Conservation (phyloP, 1,284 basidiomycete species). For the Sphaerobolus stellatus region DNA sequence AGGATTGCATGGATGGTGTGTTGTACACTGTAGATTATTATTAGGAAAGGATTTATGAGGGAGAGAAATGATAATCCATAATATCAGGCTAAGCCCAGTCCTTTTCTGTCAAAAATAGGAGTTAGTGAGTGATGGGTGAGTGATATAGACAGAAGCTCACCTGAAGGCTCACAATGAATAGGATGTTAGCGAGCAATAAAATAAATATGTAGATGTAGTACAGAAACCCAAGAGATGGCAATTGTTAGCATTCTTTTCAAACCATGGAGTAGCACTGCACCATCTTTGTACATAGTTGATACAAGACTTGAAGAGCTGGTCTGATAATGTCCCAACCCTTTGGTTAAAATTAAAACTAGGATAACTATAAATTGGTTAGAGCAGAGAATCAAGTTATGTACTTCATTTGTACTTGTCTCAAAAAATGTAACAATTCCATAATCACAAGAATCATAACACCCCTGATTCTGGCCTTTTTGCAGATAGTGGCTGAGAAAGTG, state of each 20-base stretch:
- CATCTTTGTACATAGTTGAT: not conserved
- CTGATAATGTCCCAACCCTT: not conserved
- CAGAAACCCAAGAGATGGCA: not conserved
- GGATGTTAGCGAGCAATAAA: not conserved
- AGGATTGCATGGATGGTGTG: not conserved
- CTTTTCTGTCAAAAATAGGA: too few species aligned
- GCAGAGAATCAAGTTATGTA: not conserved
- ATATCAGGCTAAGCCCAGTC: not conserved
- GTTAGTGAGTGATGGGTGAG: too few species aligned
- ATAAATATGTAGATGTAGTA: not conserved
- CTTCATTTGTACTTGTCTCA: not conserved
- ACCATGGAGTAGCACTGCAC: not conserved
- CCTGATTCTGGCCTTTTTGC: constrained; percentile 37
- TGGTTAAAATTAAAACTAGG: not conserved
- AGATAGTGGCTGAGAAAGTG: not conserved
- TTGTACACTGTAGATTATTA: not conserved
- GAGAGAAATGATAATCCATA: not conserved
- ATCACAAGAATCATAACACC: not conserved
- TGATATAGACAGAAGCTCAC: too few species aligned
- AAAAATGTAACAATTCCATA: not conserved
- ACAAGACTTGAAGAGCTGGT: not conserved
- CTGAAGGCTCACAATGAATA: not conserved
- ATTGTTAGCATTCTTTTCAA: not conserved
- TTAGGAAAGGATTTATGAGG: not conserved
- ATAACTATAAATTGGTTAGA: not conserved